A percentile compares a stretch with the other conserved stretches of the same genome.
These are phyloP conservation scores for Binderoboletus segoi DNA, from an alignment of 1,284 basidiomycete species.

Conservation along the genomic window DNA sequence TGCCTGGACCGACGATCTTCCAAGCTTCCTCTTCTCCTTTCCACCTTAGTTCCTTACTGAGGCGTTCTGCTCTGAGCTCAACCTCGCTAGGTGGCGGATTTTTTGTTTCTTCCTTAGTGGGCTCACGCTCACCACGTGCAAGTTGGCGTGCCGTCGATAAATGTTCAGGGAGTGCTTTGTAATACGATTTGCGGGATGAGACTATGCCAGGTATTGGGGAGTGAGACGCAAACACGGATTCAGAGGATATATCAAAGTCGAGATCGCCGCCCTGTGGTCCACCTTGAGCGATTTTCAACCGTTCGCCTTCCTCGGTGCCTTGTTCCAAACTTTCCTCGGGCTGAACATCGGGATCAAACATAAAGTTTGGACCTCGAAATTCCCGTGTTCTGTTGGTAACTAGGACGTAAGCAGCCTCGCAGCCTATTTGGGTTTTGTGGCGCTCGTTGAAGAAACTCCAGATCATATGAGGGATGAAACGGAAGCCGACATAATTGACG, in stretches of 20 bases:
- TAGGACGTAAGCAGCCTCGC: conserved; percentile 80
- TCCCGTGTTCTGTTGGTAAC: conserved; percentile 69
- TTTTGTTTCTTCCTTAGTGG: conserved; percentile 80
- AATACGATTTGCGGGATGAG: conserved; percentile 77
- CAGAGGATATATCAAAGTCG: conserved; percentile 72
- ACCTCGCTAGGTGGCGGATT: conserved; percentile 88
- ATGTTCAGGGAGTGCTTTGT: conserved; percentile 69
- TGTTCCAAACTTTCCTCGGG: not conserved
- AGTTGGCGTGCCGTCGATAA: conserved; percentile 80
- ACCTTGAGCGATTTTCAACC: not conserved
- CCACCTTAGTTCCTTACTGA: conserved; percentile 90
- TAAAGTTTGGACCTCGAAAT: conserved; percentile 48
- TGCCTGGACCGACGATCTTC: conserved; percentile 70
- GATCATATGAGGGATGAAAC: conserved; percentile 87
- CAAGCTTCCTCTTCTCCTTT: conserved; percentile 75
- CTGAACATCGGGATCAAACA: conserved; percentile 19
- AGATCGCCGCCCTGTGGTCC: conserved; percentile 54
- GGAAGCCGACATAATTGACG: conserved; percentile 83
- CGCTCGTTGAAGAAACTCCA: conserved; percentile 93
- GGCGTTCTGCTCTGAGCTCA: conserved; percentile 79
- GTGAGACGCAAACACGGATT: conserved; percentile 71
- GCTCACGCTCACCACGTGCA: conserved; percentile 76
- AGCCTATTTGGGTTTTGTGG: conserved; percentile 76
- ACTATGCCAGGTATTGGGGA: conserved; percentile 63
- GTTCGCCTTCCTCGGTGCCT: not conserved